Conservation (phyloP, 345 rosid species). For the Citrus sinensis region DVS_A1.0 CM039162.1:2727501-2728000, state of each 20-base stretch:
- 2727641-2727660: not conserved
- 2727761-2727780: not conserved
- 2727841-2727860: conserved; percentile 53
- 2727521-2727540: conserved; percentile 24
- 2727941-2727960: too few species aligned
- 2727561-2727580: conserved; percentile 54
- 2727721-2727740: not conserved
- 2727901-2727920: conserved; percentile 37
- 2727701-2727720: conserved; percentile 28
- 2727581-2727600: conserved; percentile 28
- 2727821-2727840: conserved; percentile 10
- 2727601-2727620: conserved; percentile 26
- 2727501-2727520: conserved; percentile 24
- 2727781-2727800: conserved; percentile 4
- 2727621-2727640: not conserved
- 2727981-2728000: not conserved
- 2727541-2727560: conserved; percentile 20
- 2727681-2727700: conserved; percentile 46
- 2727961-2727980: not conserved
- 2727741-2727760: not conserved
- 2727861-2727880: conserved; percentile 69
- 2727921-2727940: not conserved
- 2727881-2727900: conserved; percentile 81
- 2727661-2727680: conserved; percentile 39
- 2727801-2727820: not conserved